These are phyloP conservation scores for Sporisorium sorghi DNA, from an alignment of 1,284 basidiomycete genomes.

Conservation along the genomic window DNA sequence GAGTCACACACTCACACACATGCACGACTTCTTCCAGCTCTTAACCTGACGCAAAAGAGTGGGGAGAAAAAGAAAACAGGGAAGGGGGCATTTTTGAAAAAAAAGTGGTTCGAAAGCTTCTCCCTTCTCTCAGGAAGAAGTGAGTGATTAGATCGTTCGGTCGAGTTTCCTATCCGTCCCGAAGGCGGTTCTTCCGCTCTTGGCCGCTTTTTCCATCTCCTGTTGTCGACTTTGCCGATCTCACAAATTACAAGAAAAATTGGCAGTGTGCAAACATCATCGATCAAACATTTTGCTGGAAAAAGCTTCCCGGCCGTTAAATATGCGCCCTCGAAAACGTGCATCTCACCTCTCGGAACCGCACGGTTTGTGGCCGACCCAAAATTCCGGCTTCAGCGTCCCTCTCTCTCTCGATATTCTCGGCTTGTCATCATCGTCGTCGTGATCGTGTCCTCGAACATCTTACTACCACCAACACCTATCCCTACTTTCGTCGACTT, in stretches of 20 bases:
- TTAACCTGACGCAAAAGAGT: slow-evolving; percentile 32
- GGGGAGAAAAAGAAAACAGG: background rate
- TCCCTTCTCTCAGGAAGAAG: slow-evolving; percentile 10
- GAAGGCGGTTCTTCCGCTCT: slow-evolving; percentile 8
- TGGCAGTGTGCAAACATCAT: background rate
- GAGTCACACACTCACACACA: slow-evolving; percentile 17
- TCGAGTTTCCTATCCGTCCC: slow-evolving; percentile 48
- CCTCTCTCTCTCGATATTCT: slow-evolving; percentile 1
- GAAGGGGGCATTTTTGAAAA: background rate
- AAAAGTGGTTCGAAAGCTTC: slow-evolving; percentile 5
- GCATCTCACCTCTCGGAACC: slow-evolving; percentile 32
- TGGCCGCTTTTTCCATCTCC: background rate
- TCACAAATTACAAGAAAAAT: background rate
- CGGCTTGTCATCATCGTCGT: background rate
- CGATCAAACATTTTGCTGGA: background rate
- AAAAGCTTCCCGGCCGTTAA: slow-evolving; percentile 15
- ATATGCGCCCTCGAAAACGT: background rate
- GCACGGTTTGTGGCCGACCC: slow-evolving; percentile 25
- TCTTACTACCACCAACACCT: background rate
- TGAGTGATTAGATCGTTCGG: slow-evolving; percentile 40
- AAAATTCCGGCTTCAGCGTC: background rate
- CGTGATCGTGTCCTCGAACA: slow-evolving; percentile 8
- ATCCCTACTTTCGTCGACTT: background rate
- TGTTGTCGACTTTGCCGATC: background rate
- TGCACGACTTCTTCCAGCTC: background rate